phyloP scores from a whole-genome alignment of 2,329 filamentous ascomycete species.

The Penicillium decumbens region DNA sequence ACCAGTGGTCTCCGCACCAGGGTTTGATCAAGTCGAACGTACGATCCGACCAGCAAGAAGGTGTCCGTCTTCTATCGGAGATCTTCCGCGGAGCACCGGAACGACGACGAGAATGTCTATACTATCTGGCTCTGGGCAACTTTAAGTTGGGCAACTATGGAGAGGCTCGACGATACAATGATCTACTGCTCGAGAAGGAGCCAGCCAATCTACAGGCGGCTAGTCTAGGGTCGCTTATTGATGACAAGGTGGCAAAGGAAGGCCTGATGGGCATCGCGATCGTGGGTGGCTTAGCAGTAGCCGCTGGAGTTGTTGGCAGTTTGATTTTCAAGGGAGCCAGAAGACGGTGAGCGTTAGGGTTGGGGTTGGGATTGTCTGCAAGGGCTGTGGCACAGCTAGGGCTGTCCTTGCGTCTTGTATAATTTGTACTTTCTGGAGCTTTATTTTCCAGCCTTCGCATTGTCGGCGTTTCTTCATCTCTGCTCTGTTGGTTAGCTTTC shows the following conservation, averaged over 20 bases:
- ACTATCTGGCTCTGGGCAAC: constrained; percentile 94
- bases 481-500: neutral
- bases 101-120: constrained; percentile 92
- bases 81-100: constrained; percentile 94
- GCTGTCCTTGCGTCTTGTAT: constrained; percentile 15
- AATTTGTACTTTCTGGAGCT: constrained; percentile 9
- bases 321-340: constrained; percentile 73
- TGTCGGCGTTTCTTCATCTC: neutral
- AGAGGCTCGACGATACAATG: constrained; percentile 91
- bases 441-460: neutral
- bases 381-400: constrained; percentile 15
- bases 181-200: constrained; percentile 84
- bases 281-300: constrained; percentile 85
- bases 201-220: constrained; percentile 84
- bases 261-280: constrained; percentile 92
- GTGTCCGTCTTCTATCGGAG: constrained; percentile 86
- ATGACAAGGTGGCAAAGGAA: constrained; percentile 94
- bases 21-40: constrained; percentile 89
- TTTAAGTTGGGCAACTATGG: constrained; percentile 98
- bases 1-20: constrained; percentile 44
- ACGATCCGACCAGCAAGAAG: constrained; percentile 85
- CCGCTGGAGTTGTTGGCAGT: constrained; percentile 86
- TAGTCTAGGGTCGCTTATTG: constrained; percentile 80
- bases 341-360: constrained; percentile 46
- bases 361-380: constrained; percentile 13